Evolutionary conservation across 2,329 filamentous ascomycete species (phyloP), one percentile per base, ranked within the genome.

Genomic region (Orbilia quercus): DNA sequence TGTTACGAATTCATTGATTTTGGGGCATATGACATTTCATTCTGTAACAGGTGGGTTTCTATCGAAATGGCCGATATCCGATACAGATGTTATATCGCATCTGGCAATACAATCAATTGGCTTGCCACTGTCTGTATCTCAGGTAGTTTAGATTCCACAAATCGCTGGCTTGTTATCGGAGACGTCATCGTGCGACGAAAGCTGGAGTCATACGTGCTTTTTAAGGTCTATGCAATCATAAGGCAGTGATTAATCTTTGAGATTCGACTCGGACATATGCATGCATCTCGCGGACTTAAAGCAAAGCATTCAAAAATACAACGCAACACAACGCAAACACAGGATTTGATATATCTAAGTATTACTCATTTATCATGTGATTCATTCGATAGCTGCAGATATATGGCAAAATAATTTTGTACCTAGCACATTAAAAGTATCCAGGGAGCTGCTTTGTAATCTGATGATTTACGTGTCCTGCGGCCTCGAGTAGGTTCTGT

Each of bases 351-450:
- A 7, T 7, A 14, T 36, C 6, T 9, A 23, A 28, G 12, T 47
- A 69, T 72, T 64, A 72, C 44, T 72, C 67, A 72, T 22, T 47
- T 40, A 59, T 72, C 67, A 72, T 72, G 67, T 72, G 67, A 72
- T 64, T 44, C 44, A 65, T 36, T 6, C 28, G 22, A 36, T 50
- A 34, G 53, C 51, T 47, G 44, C 45, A 40, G 20, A 22, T 22
- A 14, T 23, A 57, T 57, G 53, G 53, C 36, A 44, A 57, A 55
- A 20, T 20, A 11, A 7, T 22, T 40, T 4, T 44, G 11, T 38
- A 14, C 6, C 20, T 57, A 31, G n/a, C 22, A 25, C 2, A 16
- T 14, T 9, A 12, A 20, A 18, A n/a, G 38, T 12, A 57, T 40
- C 22, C n/a, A 12, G 20, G 22, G 23, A 44, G 6, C 2, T 25